Base-by-base conservation (phyloP, 2,329 filamentous ascomycete species). In the Alternaria arbusti region DNA sequence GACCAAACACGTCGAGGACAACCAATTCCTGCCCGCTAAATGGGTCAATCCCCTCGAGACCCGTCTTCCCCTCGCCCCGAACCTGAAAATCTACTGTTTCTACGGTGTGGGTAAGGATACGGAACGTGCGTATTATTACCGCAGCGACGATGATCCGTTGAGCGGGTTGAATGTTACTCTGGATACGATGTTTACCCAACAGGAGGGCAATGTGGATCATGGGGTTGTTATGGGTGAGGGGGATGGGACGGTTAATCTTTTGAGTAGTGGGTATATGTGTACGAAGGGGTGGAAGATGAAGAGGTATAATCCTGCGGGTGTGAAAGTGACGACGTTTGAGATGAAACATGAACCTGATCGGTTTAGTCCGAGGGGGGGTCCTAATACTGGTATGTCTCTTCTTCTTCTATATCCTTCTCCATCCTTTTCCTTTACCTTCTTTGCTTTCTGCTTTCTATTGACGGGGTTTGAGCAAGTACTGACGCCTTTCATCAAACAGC, bases 21-120 rank as follows among this genome's bases (percentile, higher is more conserved):
- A 85, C 68, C 80, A 84, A 56, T 66, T 66, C 32, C 79, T 83
- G n/a, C 84, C 83, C 1, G 70, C 78, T 0, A 99, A 96, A 77
- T 99, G 96, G 96, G 88, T 97, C 65, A 99, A 99, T 75, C 96
- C 96, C 0, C 87, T 98, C 1, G 95, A 98, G 79, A 92, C 93
- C 0, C 88, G 95, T 2, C 85, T 98, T 0, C 96, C 96, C 0
- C 85, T 93, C 20, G 95, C 96, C 2, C 95, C 96, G 0, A 92
- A 89, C 74, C 84, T 99, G 74, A 97, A 97, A 78, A 93, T 99
- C 12, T 98, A 94, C 82, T 98, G 96, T 82, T 98, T 99, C 83
- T 98, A 99, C 77, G 96, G 92, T 20, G 89, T 97, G 5, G 95
- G 95, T 3, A 99, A 98, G 78, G 91, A 92, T 4, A 98, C 95